Base-by-base conservation (phyloP, 2,329 filamentous ascomycete species). In the Purpureocillium takamizusanense region DNA sequence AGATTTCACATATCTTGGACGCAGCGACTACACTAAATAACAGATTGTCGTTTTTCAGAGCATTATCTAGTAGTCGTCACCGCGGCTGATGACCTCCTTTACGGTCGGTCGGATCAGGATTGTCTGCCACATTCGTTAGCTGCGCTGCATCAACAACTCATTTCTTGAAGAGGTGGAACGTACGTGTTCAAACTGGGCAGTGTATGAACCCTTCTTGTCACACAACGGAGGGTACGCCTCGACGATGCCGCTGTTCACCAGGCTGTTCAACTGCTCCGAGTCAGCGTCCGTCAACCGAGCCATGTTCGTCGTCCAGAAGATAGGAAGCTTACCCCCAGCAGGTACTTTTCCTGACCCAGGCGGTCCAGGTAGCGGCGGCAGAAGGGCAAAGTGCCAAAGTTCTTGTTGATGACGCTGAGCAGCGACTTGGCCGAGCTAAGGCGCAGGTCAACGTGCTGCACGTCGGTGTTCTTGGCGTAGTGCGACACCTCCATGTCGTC, bases 161-260 rank as follows among this genome's bases (percentile, higher is more conserved):
- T 13, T 2, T 25, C 2, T 21, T 34, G 15, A 35, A 21, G 7
- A 15, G 3, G 29, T 4, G 6, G 12, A 41, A 76, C 84, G 74
- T 66, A 94, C 88, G 67, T 95, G 89, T 70, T 95, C 89, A 57
- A 80, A 94, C 60, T 95, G 89, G 46, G 89, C 90, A 18, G 88
- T 94, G 62, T 94, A 95, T 18, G 86, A 94, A 42, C 90, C 90
- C 74, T 94, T 94, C 65, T 89, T 81, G 65, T 95, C 89, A 50
- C 84, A 81, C 51, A 95, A 69, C 23, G 89, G 89, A 30, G 88
- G 87, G 58, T 95, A 95, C 32, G 85, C 79, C 63, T 95, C 86
- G 32, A 95, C 86, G 50, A 95, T 84, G 42, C 87, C 88, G 41
- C 72, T 78, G 31, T 78, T 72, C 34, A 95, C 87, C 31, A 95